Base-by-base conservation (phyloP, 2,329 filamentous ascomycete species). In the Fusarium sambucinum region DNA sequence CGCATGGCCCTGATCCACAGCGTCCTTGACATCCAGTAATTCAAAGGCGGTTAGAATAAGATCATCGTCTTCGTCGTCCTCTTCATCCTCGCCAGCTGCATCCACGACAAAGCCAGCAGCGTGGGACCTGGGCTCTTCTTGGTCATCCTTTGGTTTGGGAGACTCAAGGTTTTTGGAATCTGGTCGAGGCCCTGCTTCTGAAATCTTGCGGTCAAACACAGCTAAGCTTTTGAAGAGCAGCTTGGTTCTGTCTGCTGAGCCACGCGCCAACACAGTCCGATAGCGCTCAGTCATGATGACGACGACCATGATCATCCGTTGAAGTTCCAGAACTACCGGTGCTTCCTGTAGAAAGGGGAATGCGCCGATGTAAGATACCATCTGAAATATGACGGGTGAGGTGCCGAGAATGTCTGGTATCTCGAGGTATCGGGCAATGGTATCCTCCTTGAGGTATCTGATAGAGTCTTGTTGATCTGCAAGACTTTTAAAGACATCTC, bases 281-380 rank as follows among this genome's bases (percentile, higher is more conserved):
- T 92, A 91, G 60, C 91, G 84, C 71, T 91, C 88, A 2, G 91
- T 93, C 81, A 93, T 84, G 66, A 94, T 87, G 3, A 89, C 88
- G 47, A 93, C 84, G 2, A 91, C 89, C 80, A 92, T 91, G 59
- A 93, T 84, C 78, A 93, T 80, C 71, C 90, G 88, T 63, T 92
- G 88, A 42, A 91, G 85, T 11, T 90, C 89, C 48, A 94, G 78
- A 4, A 92, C 88, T 4, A 85, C 89, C 0, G 91, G 91, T 0
- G 90, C 90, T 72, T 92, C 88, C 53, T 87, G 84, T 4, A 91
- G 82, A 68, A 93, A 93, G 0, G 91, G 91, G 61, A 94, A 93
- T 1, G 91, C 89, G 32, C 89, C 91, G 1, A 93, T 82, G 70
- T 90, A 91, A 6, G 89, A 90, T 4, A 90, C 77, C 84, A 92